phyloP scores from a whole-genome alignment of 2,329 filamentous ascomycete species.

The Lithohypha guttulata region DNA sequence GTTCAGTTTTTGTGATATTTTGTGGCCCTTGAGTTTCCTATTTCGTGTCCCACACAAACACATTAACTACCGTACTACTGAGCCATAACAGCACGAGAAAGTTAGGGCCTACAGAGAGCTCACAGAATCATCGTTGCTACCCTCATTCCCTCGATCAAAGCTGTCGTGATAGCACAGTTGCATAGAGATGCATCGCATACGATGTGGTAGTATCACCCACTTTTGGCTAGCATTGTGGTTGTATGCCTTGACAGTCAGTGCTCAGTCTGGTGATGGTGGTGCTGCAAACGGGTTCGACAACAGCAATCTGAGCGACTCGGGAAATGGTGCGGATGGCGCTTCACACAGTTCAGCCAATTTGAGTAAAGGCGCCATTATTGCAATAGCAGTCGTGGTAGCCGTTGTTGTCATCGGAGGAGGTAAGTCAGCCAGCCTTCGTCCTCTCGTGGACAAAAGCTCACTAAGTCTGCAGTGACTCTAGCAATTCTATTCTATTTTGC shows the following conservation, averaged over 20 bases:
- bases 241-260: conserved; percentile 7
- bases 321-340: conserved; percentile 53
- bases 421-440: conserved; percentile 33
- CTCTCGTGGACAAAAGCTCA: conserved; percentile 1
- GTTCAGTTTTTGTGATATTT: too few species aligned
- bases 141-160: too few species aligned
- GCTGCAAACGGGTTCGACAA: conserved; percentile 12
- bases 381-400: conserved; percentile 63
- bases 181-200: too few species aligned
- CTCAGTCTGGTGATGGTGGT: conserved; percentile 18
- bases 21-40: too few species aligned
- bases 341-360: conserved; percentile 51
- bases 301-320: conserved; percentile 10
- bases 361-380: conserved; percentile 59
- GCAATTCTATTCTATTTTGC: conserved; percentile 65
- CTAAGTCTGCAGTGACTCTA: conserved; percentile 11
- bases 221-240: conserved; percentile 4
- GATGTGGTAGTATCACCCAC: too few species aligned
- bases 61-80: too few species aligned
- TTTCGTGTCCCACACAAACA: too few species aligned
- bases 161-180: too few species aligned
- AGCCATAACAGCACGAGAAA: too few species aligned
- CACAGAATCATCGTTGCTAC: too few species aligned
- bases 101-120: too few species aligned
- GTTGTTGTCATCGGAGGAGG: conserved; percentile 58